A percentile compares a stretch with the other conserved stretches of the same genome.
Conservation (phyloP, 2,329 filamentous ascomycete genomes). For the Trichophyton equinum region DNA sequence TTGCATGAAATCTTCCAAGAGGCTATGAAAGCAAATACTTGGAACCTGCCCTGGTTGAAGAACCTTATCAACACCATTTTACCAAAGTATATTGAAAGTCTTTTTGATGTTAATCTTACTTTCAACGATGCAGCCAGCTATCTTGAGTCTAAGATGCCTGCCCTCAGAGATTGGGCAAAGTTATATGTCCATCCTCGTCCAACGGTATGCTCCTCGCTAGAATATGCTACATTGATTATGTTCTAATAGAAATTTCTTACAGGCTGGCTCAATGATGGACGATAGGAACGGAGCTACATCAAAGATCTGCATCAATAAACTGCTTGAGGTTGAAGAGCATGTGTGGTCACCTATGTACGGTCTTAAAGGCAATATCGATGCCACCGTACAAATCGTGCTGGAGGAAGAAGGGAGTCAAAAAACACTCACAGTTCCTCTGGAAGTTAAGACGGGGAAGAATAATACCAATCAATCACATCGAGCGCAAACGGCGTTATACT, state of each 20-base stretch:
- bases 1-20: constrained; percentile 94
- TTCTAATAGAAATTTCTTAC: constrained; percentile 3
- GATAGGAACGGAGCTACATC: constrained; percentile 65
- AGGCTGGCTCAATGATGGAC: constrained; percentile 60
- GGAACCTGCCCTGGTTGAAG: constrained; percentile 58
- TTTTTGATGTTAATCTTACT: constrained; percentile 75
- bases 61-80: constrained; percentile 55
- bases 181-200: constrained; percentile 64
- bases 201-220: constrained; percentile 35
- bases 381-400: constrained; percentile 81
- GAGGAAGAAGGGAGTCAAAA: constrained; percentile 53
- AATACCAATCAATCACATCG: constrained; percentile 68
- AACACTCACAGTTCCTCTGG: constrained; percentile 77
- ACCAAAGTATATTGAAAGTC: constrained; percentile 69
- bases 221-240: neutral
- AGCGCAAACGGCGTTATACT: constrained; percentile 91
- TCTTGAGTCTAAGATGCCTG: constrained; percentile 68
- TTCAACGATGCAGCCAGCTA: constrained; percentile 63
- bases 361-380: constrained; percentile 94
- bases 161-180: constrained; percentile 71
- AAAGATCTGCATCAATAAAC: constrained; percentile 76
- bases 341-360: constrained; percentile 98
- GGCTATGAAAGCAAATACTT: constrained; percentile 68
- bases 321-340: constrained; percentile 94
- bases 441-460: constrained; percentile 84